Conservation (phyloP, 2,329 filamentous ascomycete species). For the Nannizzia gypsea region DNA sequence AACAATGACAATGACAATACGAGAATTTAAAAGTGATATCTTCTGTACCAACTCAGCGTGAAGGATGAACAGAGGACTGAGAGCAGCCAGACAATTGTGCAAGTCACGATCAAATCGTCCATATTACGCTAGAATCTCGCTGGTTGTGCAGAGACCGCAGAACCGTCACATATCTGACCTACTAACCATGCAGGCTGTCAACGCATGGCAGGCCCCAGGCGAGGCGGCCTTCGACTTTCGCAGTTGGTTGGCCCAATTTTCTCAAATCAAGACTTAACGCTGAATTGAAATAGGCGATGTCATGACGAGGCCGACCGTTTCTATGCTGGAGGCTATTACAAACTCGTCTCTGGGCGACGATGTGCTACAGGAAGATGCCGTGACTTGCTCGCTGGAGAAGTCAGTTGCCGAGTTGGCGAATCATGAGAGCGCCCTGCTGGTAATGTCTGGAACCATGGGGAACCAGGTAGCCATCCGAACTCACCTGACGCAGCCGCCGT, state of each 20-base stretch:
- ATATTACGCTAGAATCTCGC: neutral
- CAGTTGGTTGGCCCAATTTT: constrained; percentile 7
- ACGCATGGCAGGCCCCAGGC: constrained; percentile 9
- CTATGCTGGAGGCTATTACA: constrained; percentile 72
- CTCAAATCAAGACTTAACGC: neutral
- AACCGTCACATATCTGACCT: neutral
- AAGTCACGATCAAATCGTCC: neutral
- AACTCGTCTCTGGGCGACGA: constrained; percentile 69
- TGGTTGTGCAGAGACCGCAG: neutral
- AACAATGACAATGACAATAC: neutral
- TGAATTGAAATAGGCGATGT: constrained; percentile 44
- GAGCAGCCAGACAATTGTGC: neutral
- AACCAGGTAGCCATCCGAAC: constrained; percentile 76
- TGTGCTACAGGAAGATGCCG: constrained; percentile 68
- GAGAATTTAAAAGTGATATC: neutral
- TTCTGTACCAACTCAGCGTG: neutral
- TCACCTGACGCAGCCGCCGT: constrained; percentile 66
- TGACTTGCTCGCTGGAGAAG: constrained; percentile 62
- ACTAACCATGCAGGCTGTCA: neutral
- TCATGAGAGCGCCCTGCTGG: constrained; percentile 67
- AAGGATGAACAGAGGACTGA: neutral
- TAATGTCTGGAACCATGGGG: constrained; percentile 86
- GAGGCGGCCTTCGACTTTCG: constrained; percentile 13
- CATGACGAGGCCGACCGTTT: constrained; percentile 62
- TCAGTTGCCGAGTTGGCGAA: constrained; percentile 61